Percentiles rank a stretch among this genome's conserved stretches.
These are phyloP conservation scores for Apiospora aurea DNA, from an alignment of 2,329 filamentous ascomycete genomes.

Conservation along the genomic window DNA sequence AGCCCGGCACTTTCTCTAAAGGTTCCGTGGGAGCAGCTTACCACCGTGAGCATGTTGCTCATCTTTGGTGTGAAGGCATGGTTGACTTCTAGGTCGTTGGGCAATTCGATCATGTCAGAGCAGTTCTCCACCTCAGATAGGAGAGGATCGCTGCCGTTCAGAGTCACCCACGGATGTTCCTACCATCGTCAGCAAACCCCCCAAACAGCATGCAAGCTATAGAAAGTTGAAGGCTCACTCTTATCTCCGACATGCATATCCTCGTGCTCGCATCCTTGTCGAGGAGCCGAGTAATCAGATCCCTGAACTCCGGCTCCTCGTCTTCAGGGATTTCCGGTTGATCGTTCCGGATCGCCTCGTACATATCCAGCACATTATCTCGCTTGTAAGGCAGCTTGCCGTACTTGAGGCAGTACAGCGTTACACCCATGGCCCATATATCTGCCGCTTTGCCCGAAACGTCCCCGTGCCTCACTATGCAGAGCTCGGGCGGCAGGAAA, in stretches of 20 bases:
- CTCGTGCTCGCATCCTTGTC: conserved; percentile 86
- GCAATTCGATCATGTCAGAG: conserved; percentile 77
- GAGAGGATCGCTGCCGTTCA: conserved; percentile 76
- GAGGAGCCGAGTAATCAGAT: conserved; percentile 76
- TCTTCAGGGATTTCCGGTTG: conserved; percentile 67
- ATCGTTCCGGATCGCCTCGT: conserved; percentile 84
- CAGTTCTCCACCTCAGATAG: conserved; percentile 88
- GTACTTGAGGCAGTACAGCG: conserved; percentile 90
- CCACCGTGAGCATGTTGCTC: conserved; percentile 83
- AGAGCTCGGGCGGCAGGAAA: conserved; percentile 92
- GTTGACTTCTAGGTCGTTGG: conserved; percentile 89
- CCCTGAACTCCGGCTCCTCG: conserved; percentile 71
- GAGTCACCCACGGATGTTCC: conserved; percentile 95
- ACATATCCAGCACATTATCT: conserved; percentile 81
- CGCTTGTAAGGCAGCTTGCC: conserved; percentile 88
- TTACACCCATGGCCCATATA: conserved; percentile 98
- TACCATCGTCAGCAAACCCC: conserved; percentile 47
- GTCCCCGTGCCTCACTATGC: conserved; percentile 83
- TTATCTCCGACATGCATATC: conserved; percentile 81
- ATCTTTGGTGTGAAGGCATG: conserved; percentile 91
- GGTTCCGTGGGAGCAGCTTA: conserved; percentile 46
- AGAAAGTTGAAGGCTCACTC: conserved; percentile 62
- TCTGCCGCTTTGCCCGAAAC: conserved; percentile 90
- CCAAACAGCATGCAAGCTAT: background rate
- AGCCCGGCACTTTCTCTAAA: conserved; percentile 29